Conservation (phyloP, 257 asterid genomes). For the Lycium ferocissimum region DNA sequence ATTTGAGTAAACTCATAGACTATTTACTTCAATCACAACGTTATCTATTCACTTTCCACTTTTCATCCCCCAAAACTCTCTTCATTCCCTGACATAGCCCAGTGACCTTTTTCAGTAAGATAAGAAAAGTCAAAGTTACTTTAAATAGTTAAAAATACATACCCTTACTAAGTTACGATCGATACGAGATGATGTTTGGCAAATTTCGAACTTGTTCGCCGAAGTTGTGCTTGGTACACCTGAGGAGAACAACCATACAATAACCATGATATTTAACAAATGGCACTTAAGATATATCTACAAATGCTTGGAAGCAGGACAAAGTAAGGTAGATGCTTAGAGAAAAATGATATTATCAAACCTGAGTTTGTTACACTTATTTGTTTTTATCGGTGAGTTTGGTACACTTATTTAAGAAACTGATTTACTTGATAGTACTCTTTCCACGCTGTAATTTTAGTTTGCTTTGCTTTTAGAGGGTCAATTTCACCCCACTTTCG, state of each 20-base stretch:
- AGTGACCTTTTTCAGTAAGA: background rate
- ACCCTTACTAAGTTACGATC: conserved; percentile 49
- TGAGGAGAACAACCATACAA: conserved; percentile 28
- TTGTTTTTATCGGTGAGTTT: too few species aligned
- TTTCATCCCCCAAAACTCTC: conserved; percentile 1
- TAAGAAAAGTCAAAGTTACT: conserved; percentile 9
- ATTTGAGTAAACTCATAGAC: conserved; percentile 1
- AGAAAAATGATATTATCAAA: background rate
- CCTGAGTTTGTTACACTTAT: background rate
- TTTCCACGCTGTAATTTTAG: background rate
- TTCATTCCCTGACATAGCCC: background rate
- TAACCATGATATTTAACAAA: conserved; percentile 34
- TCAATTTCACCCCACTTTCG: background rate
- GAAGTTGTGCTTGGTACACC: conserved; percentile 56
- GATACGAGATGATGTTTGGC: conserved; percentile 66
- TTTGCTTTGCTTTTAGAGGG: background rate
- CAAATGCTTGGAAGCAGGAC: conserved; percentile 29
- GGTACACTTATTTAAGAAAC: background rate
- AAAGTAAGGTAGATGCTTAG: background rate
- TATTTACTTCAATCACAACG: background rate
- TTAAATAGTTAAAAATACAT: background rate
- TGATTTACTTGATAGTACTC: background rate
- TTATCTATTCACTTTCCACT: background rate
- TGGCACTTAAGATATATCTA: background rate
- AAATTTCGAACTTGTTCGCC: conserved; percentile 53